Percentiles rank a stretch among this genome's conserved stretches.
Evolutionary conservation across 192 early-diverging fungal species (phyloP).

Genomic region (Coemansia sp.): DNA sequence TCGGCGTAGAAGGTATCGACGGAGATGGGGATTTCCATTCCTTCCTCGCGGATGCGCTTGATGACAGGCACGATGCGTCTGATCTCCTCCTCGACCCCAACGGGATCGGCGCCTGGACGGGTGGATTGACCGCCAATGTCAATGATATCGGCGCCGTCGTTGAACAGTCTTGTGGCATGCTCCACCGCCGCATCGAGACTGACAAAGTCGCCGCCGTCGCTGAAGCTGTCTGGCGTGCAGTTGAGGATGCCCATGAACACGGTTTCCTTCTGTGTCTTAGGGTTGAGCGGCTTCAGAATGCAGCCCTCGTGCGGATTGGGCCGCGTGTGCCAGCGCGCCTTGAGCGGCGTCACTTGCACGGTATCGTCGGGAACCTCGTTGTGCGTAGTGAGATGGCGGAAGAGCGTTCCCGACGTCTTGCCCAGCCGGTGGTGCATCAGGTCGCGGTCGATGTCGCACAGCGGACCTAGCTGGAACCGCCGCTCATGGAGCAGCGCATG

Average conservation of each 20-base stretch:
- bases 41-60: slow-evolving; percentile 64
- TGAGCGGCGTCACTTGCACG: slow-evolving; percentile 53
- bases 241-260: slow-evolving; percentile 97
- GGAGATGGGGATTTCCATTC: slow-evolving; percentile 72
- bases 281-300: slow-evolving; percentile 60
- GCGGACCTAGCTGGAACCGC: slow-evolving; percentile 90
- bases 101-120: slow-evolving; percentile 77
- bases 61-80: slow-evolving; percentile 87
- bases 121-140: slow-evolving; percentile 97
- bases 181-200: slow-evolving; percentile 65
- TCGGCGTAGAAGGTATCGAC: slow-evolving; percentile 88
- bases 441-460: slow-evolving; percentile 90
- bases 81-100: slow-evolving; percentile 75
- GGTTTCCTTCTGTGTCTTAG: slow-evolving; percentile 58
- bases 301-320: slow-evolving; percentile 29
- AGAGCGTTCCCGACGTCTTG: slow-evolving; percentile 68
- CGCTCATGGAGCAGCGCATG: slow-evolving; percentile 87
- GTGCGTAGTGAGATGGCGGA: slow-evolving; percentile 57
- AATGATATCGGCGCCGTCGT: slow-evolving; percentile 84
- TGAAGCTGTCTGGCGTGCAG: slow-evolving; percentile 95
- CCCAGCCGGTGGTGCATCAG: slow-evolving; percentile 88
- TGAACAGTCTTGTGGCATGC: slow-evolving; percentile 67
- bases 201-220: slow-evolving; percentile 81
- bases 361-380: slow-evolving; percentile 56
- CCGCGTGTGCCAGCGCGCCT: slow-evolving; percentile 7